Conservation (phyloP, 768 basidiomycete species). For the Clavulina sp. region DNA sequence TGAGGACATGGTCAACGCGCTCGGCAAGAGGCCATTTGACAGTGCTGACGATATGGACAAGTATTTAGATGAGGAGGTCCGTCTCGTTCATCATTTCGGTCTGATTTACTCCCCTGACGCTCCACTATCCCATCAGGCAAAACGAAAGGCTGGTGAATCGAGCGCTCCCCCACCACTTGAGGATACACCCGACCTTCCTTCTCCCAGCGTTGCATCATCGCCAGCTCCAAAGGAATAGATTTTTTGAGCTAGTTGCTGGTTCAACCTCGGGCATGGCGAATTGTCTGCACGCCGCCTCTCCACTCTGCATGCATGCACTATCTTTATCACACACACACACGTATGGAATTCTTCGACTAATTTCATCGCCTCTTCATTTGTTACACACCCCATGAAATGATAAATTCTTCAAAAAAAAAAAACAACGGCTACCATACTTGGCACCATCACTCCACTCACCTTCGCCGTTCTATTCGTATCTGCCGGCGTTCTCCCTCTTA, state of each 20-base stretch:
- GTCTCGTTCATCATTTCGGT: background rate
- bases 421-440: too few relatives aligned
- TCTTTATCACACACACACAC: too few relatives aligned
- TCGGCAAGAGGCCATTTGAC: slow-evolving; percentile 70
- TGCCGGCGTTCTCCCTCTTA: too few relatives aligned
- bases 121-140: background rate
- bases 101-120: background rate
- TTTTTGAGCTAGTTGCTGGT: too few relatives aligned
- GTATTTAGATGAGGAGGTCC: slow-evolving; percentile 57
- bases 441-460: too few relatives aligned
- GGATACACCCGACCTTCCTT: slow-evolving; percentile 6
- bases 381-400: too few relatives aligned
- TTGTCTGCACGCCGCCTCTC: background rate
- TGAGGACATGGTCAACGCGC: slow-evolving; percentile 71
- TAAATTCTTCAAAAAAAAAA: too few relatives aligned
- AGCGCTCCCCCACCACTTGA: slow-evolving; percentile 9
- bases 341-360: too few relatives aligned
- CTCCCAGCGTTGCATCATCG: background rate
- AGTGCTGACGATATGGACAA: slow-evolving; percentile 88
- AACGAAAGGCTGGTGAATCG: background rate
- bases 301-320: too few relatives aligned
- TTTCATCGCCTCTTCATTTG: too few relatives aligned
- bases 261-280: background rate
- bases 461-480: too few relatives aligned
- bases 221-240: too few relatives aligned